Conservation (phyloP, 768 basidiomycete genomes). For the Russula vinacea region DNA sequence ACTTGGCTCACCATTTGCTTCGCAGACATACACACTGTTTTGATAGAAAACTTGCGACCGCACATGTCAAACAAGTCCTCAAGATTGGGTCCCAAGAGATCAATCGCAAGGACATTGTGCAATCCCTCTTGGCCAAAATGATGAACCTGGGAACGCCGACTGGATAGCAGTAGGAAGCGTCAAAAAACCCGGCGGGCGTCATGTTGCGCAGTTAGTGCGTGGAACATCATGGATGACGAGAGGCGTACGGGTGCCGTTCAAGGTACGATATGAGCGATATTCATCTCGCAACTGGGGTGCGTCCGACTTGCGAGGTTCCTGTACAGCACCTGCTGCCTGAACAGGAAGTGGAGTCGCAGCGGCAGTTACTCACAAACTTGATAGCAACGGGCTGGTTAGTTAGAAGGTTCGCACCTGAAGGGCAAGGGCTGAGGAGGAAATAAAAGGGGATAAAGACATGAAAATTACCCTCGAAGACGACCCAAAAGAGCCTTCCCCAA, state of each 20-base stretch:
- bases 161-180: slow-evolving; percentile 36
- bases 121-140: slow-evolving; percentile 98
- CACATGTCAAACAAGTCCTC: slow-evolving; percentile 99
- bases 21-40: slow-evolving; percentile 98
- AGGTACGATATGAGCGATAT: slow-evolving; percentile 93
- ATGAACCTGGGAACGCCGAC: slow-evolving; percentile 95
- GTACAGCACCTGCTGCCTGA: slow-evolving; percentile 21
- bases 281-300: slow-evolving; percentile 97
- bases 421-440: slow-evolving; percentile 10
- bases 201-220: slow-evolving; percentile 11
- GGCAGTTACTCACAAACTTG: slow-evolving; percentile 75
- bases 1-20: slow-evolving; percentile 85
- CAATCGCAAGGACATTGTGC: slow-evolving; percentile 93
- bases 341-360: slow-evolving; percentile 2
- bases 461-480: slow-evolving; percentile 86
- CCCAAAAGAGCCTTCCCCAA: slow-evolving; percentile 99
- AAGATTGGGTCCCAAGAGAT: slow-evolving; percentile 93
- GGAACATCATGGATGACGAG: slow-evolving; percentile 5
- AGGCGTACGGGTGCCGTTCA: slow-evolving; percentile 80
- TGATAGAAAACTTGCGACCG: slow-evolving; percentile 93
- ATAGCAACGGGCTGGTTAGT: slow-evolving; percentile 89
- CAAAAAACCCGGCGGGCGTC: background rate
- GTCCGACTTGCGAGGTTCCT: slow-evolving; percentile 96
- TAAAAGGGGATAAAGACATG: background rate
- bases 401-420: slow-evolving; percentile 76